Evolutionary conservation across 129 eudicot genomes (phyloP).

Genomic region (Flaveria robusta): DNA sequence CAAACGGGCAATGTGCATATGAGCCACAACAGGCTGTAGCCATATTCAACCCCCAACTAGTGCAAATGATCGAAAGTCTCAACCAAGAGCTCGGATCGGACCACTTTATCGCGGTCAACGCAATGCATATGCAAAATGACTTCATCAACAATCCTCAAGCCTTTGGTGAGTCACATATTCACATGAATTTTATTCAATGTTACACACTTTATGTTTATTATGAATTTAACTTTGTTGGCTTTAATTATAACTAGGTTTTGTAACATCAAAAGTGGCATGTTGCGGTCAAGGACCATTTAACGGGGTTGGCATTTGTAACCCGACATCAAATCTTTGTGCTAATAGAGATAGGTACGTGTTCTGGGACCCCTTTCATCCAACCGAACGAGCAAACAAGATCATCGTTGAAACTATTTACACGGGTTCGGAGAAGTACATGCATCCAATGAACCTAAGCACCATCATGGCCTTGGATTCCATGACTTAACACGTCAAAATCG

Average conservation of each 20-base stretch:
- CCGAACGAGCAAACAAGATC: conserved; percentile 63
- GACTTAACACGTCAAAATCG: conserved; percentile 9
- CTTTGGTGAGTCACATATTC: conserved; percentile 46
- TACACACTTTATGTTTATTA: not conserved
- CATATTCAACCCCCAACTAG: conserved; percentile 63
- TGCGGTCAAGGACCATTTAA: conserved; percentile 86
- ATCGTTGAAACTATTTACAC: conserved; percentile 54
- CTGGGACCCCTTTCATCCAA: conserved; percentile 85
- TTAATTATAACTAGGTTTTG: conserved; percentile 53
- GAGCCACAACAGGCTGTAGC: conserved; percentile 66
- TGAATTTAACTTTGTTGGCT: not conserved
- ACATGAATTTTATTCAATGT: not conserved
- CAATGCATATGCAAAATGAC: conserved; percentile 52
- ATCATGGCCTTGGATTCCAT: conserved; percentile 62
- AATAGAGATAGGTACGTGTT: conserved; percentile 50
- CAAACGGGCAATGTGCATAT: conserved; percentile 62
- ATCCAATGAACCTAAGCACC: conserved; percentile 79
- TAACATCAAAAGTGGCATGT: conserved; percentile 72
- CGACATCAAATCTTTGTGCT: conserved; percentile 49
- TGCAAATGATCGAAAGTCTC: conserved; percentile 57
- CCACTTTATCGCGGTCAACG: conserved; percentile 60
- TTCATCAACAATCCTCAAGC: conserved; percentile 63
- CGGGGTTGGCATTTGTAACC: conserved; percentile 67
- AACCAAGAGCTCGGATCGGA: conserved; percentile 60
- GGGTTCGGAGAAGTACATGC: conserved; percentile 62